These are phyloP conservation scores for Colletotrichum siamense DNA, from an alignment of 2,329 filamentous ascomycete genomes.

Conservation along the genomic window DNA sequence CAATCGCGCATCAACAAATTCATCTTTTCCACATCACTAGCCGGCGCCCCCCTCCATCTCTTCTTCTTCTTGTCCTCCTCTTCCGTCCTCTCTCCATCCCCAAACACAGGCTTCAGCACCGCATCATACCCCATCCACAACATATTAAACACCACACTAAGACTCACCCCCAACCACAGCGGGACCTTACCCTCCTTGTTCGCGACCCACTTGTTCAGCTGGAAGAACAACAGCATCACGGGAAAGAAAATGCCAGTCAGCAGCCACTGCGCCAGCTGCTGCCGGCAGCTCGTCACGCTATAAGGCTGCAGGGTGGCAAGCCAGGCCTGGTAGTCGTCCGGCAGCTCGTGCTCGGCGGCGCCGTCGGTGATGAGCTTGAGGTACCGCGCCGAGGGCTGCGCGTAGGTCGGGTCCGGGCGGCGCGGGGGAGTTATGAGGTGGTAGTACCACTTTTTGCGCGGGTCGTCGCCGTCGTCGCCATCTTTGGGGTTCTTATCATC, in stretches of 20 bases:
- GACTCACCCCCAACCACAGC: constrained; percentile 66
- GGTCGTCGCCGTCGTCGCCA: constrained; percentile 11
- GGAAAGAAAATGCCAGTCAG: constrained; percentile 46
- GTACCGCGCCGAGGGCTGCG: constrained; percentile 85
- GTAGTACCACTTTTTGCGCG: constrained; percentile 47
- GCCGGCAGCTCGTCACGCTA: constrained; percentile 68
- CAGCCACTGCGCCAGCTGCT: constrained; percentile 72
- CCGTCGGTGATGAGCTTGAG: constrained; percentile 80
- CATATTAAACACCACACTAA: constrained; percentile 53
- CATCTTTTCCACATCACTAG: background rate
- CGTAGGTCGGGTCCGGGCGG: constrained; percentile 73
- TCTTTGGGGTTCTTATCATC: background rate
- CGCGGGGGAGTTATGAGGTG: constrained; percentile 50
- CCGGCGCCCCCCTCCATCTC: background rate
- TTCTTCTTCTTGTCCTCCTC: constrained; percentile 26
- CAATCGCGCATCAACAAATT: background rate
- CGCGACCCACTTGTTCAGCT: constrained; percentile 51
- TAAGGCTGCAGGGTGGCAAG: constrained; percentile 74
- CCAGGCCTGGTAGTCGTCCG: constrained; percentile 77
- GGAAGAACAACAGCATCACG: background rate
- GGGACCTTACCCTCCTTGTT: constrained; percentile 74
- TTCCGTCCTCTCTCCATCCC: constrained; percentile 79
- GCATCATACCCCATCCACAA: constrained; percentile 52
- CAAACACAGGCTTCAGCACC: constrained; percentile 68
- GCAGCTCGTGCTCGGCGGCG: constrained; percentile 80